phyloP scores from a whole-genome alignment of 108 stramenopile species.

The Craspedostauros australis region DNA sequence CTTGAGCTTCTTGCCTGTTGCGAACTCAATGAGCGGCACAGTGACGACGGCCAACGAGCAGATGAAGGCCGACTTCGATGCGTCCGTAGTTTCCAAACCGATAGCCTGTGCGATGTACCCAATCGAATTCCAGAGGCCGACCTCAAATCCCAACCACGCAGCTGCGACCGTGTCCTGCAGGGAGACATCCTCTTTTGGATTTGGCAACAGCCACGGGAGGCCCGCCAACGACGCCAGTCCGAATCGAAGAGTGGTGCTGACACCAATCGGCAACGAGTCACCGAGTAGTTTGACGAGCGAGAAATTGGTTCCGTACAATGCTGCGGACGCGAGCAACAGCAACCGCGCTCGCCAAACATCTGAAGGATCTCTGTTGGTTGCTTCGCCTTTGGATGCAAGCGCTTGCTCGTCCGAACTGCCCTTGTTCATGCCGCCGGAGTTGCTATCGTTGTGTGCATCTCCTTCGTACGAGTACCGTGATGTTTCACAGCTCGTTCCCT shows the following conservation, averaged over 20 bases:
- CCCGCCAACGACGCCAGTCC: slow-evolving; percentile 62
- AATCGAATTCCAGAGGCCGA: slow-evolving; percentile 73
- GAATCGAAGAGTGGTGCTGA: slow-evolving; percentile 63
- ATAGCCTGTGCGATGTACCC: slow-evolving; percentile 89
- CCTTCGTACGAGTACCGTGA: too few species aligned
- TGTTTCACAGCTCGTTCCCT: too few species aligned
- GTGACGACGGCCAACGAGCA: slow-evolving; percentile 88
- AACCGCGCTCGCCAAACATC: slow-evolving; percentile 44
- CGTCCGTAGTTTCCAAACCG: slow-evolving; percentile 72
- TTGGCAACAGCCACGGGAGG: slow-evolving; percentile 54
- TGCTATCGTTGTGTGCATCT: too few species aligned
- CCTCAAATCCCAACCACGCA: slow-evolving; percentile 71
- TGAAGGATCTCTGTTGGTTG: too few species aligned
- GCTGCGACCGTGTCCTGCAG: slow-evolving; percentile 21
- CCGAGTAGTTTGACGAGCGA: slow-evolving; percentile 69
- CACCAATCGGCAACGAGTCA: slow-evolving; percentile 48
- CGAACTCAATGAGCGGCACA: slow-evolving; percentile 80
- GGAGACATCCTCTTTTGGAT: background rate
- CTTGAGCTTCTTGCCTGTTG: slow-evolving; percentile 44
- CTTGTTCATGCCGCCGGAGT: too few species aligned
- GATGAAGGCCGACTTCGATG: slow-evolving; percentile 85
- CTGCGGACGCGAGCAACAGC: slow-evolving; percentile 52
- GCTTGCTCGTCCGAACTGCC: too few species aligned
- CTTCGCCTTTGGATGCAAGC: too few species aligned
- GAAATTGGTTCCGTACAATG: slow-evolving; percentile 84